Base-by-base conservation (phyloP, 345 rosid genomes). In the Populus pruinosa region DNA sequence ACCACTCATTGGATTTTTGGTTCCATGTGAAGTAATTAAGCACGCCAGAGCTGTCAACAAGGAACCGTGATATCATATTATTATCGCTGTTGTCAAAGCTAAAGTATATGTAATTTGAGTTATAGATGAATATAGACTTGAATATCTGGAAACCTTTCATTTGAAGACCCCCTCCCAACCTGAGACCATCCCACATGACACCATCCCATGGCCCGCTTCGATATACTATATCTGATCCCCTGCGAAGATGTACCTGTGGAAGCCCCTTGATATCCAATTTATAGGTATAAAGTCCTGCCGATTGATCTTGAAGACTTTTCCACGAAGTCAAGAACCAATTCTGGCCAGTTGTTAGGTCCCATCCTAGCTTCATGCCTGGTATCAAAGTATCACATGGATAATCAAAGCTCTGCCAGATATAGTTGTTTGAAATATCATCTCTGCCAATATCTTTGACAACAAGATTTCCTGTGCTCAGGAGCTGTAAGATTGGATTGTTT, bases 191-290 rank as follows among this genome's bases (percentile, higher is more conserved):
- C 71, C 83, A 86, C 68, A 72, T 66, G 36, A 53, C 39, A 1
- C 88, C 86, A 53, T 81, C 21, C 88, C 88, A 86, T 4, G 86
- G 83, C 7, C 86, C 88, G 76, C 80, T 78, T 2, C 88, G 70
- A 59, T 21, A 78, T 59, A 36, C 44, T 49, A 77, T 67, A 2
- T 13, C 29, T 0, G 77, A 67, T 35, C 86, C 82, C 67, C 72
- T 76, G 71, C 78, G 61, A 29, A 85, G 73, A 23, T 80, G 64
- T 27, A 85, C 61, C 70, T 83, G 84, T 0, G 88, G 84, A 14
- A 80, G 59, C 27, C 78, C 86, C 0, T 49, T 70, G 3, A 67
- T 77, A 63, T 85, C 84, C 3, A 85, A 72, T 72, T 75, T 76
- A 69, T 76, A 85, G 0, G 71, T 71, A 56, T 43, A 82, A 5